Evolutionary conservation across 1,139 yeast species (phyloP).

Genomic region (Hansenula sp.): DNA sequence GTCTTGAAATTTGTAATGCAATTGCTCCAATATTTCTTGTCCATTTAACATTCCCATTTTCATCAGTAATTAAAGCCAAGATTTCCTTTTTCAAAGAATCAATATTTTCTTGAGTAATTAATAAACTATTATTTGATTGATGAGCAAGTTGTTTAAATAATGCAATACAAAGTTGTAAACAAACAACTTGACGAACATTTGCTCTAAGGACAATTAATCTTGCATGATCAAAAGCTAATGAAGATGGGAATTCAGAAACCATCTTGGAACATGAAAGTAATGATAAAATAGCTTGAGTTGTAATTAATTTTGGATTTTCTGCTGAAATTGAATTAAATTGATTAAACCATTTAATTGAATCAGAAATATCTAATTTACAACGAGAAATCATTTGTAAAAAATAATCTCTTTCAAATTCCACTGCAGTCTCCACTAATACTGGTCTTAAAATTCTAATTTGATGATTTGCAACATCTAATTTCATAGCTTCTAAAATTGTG

Average conservation of each 20-base stretch:
- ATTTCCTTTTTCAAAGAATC: slow-evolving; percentile 50
- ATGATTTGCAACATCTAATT: slow-evolving; percentile 91
- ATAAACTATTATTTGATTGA: slow-evolving; percentile 18
- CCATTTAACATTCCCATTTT: slow-evolving; percentile 87
- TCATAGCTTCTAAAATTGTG: slow-evolving; percentile 92
- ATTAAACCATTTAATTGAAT: slow-evolving; percentile 64
- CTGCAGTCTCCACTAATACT: slow-evolving; percentile 79
- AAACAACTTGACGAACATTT: slow-evolving; percentile 80
- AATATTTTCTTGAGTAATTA: slow-evolving; percentile 24
- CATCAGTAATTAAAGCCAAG: slow-evolving; percentile 77
- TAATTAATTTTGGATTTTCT: slow-evolving; percentile 15
- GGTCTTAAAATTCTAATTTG: slow-evolving; percentile 86
- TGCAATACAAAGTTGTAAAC: slow-evolving; percentile 70
- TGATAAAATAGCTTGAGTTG: slow-evolving; percentile 38
- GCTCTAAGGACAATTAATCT: slow-evolving; percentile 75
- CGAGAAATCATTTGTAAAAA: slow-evolving; percentile 66
- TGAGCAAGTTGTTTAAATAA: slow-evolving; percentile 65
- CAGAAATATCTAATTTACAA: slow-evolving; percentile 60
- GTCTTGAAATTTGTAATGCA: slow-evolving; percentile 47
- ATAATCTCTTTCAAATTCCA: slow-evolving; percentile 88
- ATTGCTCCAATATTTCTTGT: slow-evolving; percentile 74
- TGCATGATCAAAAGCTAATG: slow-evolving; percentile 84
- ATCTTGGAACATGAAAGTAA: slow-evolving; percentile 73
- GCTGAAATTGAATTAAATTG: not conserved
- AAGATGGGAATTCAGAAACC: slow-evolving; percentile 80